These are phyloP conservation scores for Cyamopsis tetragonoloba DNA, from an alignment of 306 rosid genomes.

Conservation along the genomic window DNA sequence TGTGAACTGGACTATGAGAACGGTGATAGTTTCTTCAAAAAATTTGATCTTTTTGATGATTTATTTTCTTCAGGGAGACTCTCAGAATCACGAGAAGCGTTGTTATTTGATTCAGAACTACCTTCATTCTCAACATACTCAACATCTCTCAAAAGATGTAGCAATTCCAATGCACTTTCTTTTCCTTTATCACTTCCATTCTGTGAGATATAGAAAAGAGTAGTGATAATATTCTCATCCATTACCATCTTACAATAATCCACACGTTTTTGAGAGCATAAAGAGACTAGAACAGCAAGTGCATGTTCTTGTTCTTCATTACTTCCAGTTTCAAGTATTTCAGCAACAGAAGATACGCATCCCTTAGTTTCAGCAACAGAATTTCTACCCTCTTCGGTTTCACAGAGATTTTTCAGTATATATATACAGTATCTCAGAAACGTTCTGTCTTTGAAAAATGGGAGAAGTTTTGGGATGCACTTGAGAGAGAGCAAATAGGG, in stretches of 20 bases:
- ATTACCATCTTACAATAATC: conserved; percentile 58
- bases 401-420: conserved; percentile 61
- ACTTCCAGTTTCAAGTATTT: conserved; percentile 51
- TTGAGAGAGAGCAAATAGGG: conserved; percentile 40
- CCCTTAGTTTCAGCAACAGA: conserved; percentile 68
- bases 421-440: conserved; percentile 46
- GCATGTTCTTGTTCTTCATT: conserved; percentile 77
- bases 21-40: conserved; percentile 40
- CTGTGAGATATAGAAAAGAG: conserved; percentile 49
- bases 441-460: conserved; percentile 40
- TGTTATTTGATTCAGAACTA: conserved; percentile 24
- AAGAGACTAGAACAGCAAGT: conserved; percentile 53
- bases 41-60: conserved; percentile 37
- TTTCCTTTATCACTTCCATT: conserved; percentile 69
- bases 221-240: conserved; percentile 47
- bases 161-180: conserved; percentile 55
- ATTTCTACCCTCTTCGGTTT: conserved; percentile 46
- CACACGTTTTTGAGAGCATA: conserved; percentile 63
- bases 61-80: conserved; percentile 35
- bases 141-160: conserved; percentile 51
- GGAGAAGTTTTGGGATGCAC: conserved; percentile 63
- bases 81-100: conserved; percentile 15
- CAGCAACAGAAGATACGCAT: conserved; percentile 59
- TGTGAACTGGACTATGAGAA: conserved; percentile 38
- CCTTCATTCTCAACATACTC: conserved; percentile 28